phyloP scores from a whole-genome alignment of 208 protist genomes.

The Trichomonas tenax region DNA sequence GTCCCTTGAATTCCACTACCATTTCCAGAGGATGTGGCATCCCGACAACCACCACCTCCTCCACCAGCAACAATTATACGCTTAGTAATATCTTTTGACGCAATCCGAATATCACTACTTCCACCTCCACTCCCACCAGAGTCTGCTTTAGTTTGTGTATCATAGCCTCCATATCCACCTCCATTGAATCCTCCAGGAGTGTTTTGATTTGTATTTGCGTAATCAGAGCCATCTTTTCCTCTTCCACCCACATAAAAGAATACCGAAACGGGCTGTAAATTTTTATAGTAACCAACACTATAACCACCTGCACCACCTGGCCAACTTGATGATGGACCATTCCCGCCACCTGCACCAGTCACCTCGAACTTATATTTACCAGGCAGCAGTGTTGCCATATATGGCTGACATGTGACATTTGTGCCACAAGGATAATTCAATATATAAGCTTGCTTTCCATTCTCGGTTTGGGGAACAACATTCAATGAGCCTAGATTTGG shows the following conservation, averaged over 20 bases:
- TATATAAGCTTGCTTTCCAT: not conserved
- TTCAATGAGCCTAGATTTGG: no score
- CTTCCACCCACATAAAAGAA: not conserved
- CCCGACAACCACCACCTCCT: not conserved
- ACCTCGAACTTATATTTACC: not conserved
- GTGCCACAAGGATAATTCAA: not conserved
- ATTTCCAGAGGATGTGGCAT: not conserved
- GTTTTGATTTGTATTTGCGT: not conserved
- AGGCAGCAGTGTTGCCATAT: not conserved
- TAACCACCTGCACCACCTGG: not conserved
- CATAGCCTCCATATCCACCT: not conserved
- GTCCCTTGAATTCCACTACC: not conserved
- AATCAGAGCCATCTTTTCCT: not conserved
- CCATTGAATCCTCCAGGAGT: not conserved
- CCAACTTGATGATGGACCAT: not conserved
- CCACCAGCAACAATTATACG: not conserved
- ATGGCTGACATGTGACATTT: not conserved
- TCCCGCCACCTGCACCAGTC: not conserved
- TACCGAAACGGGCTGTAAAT: not conserved
- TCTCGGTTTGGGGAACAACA: no score
- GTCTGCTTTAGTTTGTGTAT: not conserved
- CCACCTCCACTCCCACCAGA: not conserved
- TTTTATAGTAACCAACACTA: not conserved
- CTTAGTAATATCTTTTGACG: not conserved
- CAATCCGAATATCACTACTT: not conserved